These are phyloP conservation scores for Aspergillus pseudonomiae DNA, from an alignment of 2,329 filamentous ascomycete species.

Conservation along the genomic window DNA sequence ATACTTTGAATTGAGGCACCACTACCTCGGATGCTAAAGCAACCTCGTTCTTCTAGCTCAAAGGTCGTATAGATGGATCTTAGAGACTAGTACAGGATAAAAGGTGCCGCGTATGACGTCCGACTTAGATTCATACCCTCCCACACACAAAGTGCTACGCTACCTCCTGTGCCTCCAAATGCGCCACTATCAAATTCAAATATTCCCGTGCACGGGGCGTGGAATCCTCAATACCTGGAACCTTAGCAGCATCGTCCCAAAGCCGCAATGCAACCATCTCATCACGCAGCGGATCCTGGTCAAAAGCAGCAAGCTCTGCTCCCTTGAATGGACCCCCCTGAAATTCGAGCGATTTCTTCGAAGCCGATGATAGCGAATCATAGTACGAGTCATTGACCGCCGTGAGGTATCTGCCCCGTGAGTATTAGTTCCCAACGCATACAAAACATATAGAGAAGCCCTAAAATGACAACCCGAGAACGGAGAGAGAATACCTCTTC, in stretches of 20 bases:
- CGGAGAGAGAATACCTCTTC: constrained; percentile 29
- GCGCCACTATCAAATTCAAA: constrained; percentile 28
- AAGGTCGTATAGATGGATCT: not conserved
- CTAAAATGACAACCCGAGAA: too few relatives aligned
- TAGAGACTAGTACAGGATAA: not conserved
- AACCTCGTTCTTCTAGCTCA: not conserved
- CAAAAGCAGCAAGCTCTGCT: constrained; percentile 32
- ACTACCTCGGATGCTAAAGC: not conserved
- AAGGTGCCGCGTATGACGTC: not conserved
- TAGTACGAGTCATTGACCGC: constrained; percentile 38
- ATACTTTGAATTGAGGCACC: not conserved
- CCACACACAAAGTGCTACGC: not conserved
- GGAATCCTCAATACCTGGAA: constrained; percentile 27
- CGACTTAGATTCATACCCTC: not conserved
- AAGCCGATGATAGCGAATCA: constrained; percentile 39
- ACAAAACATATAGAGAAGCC: too few relatives aligned
- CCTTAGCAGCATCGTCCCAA: constrained; percentile 45
- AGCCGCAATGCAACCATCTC: constrained; percentile 40
- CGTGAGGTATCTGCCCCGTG: constrained; percentile 41
- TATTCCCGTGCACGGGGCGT: constrained; percentile 34
- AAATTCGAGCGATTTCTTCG: constrained; percentile 41
- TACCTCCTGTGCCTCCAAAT: constrained; percentile 22
- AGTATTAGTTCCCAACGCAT: too few relatives aligned
- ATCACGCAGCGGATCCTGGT: constrained; percentile 36
- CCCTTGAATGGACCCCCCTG: constrained; percentile 43